Conservation (phyloP, 176 grass and related monocot species). For the Pharus latifolius region DNA sequence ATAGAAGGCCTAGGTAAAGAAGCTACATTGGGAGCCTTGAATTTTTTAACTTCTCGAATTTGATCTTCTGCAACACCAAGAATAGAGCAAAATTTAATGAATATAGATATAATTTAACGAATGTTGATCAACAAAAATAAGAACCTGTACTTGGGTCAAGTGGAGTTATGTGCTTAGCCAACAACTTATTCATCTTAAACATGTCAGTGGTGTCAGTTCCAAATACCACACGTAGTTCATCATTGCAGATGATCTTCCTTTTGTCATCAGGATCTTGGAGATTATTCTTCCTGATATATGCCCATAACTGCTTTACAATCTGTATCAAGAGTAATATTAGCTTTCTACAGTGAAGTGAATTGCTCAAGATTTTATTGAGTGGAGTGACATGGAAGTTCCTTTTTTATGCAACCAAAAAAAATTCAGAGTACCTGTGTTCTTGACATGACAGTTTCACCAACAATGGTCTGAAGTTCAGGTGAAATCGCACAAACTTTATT, state of each 20-base stretch:
- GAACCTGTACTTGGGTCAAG: conserved; percentile 57
- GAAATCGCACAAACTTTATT: conserved; percentile 98
- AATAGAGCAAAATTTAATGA: conserved; percentile 3
- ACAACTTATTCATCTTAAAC: conserved; percentile 99
- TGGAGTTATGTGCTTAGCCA: conserved; percentile 91
- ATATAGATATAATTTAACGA: conserved; percentile 6
- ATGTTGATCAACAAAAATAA: conserved; percentile 3
- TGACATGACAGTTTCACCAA: conserved; percentile 91
- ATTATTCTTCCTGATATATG: conserved; percentile 93
- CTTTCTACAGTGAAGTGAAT: neutral
- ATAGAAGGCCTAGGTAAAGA: conserved; percentile 25
- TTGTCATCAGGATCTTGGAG: conserved; percentile 98
- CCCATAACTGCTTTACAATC: conserved; percentile 98
- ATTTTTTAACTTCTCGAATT: conserved; percentile 36
- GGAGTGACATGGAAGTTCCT: neutral
- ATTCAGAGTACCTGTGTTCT: conserved; percentile 66
- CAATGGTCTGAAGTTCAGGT: conserved; percentile 90
- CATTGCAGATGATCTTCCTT: conserved; percentile 99
- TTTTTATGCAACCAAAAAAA: neutral
- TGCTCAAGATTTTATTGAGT: neutral
- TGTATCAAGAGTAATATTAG: conserved; percentile 32
- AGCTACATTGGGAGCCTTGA: conserved; percentile 20
- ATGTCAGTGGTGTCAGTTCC: conserved; percentile 93
- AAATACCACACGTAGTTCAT: conserved; percentile 84
- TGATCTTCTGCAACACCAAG: conserved; percentile 39